Percentiles rank a stretch among this genome's conserved stretches.
These are phyloP conservation scores for Ceratorhiza oryzae-sativae DNA, from an alignment of 1,284 basidiomycete genomes.

Conservation along the genomic window DNA sequence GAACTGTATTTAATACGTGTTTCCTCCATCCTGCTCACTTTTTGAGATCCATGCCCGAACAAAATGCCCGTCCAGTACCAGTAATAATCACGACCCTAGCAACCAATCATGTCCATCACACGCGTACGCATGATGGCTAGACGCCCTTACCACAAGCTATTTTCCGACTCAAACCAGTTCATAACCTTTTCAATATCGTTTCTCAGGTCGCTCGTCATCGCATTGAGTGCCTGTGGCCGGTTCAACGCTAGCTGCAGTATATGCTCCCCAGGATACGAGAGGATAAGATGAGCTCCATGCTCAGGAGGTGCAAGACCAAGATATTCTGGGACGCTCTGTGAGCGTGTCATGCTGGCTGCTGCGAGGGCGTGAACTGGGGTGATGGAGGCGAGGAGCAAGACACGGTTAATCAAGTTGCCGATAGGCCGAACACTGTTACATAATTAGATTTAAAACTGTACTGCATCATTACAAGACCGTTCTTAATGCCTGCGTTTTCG, in stretches of 20 bases:
- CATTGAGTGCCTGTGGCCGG: slow-evolving; percentile 59
- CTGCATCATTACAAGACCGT: not conserved
- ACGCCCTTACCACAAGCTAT: slow-evolving; percentile 67
- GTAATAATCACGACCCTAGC: slow-evolving; percentile 78
- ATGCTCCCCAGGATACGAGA: slow-evolving; percentile 69
- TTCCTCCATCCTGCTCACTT: slow-evolving; percentile 57
- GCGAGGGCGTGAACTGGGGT: not conserved
- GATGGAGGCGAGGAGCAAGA: not conserved
- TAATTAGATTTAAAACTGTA: not conserved
- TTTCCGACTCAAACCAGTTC: slow-evolving; percentile 80
- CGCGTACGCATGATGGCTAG: not conserved
- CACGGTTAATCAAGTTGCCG: not conserved
- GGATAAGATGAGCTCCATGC: slow-evolving; percentile 57
- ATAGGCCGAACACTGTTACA: not conserved
- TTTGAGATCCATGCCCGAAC: slow-evolving; percentile 81
- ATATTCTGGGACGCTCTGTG: slow-evolving; percentile 13
- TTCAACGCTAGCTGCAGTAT: slow-evolving; percentile 78
- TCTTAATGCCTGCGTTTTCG: not conserved
- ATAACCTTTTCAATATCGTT: slow-evolving; percentile 64
- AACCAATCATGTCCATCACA: not conserved
- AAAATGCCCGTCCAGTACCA: slow-evolving; percentile 78
- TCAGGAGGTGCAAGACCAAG: slow-evolving; percentile 6
- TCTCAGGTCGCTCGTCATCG: slow-evolving; percentile 58
- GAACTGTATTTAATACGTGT: no score
- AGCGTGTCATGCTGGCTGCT: slow-evolving; percentile 5